Evolutionary conservation across 441 rosid genomes (phyloP).

Genomic region (Croton laevigatus): DNA sequence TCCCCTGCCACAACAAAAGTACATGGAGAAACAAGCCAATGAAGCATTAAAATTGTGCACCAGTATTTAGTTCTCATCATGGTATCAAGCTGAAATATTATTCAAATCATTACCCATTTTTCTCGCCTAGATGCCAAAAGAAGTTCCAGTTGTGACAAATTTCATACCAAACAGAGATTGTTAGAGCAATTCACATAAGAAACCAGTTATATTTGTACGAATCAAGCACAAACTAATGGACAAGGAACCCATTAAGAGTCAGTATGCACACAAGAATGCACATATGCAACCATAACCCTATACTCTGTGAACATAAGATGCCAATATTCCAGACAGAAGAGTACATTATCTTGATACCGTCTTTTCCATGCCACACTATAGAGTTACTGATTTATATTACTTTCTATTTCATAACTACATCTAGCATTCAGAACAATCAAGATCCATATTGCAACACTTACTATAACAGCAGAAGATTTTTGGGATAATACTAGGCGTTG

Average conservation of each 20-base stretch:
- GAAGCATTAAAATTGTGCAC: neutral
- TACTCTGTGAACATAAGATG: neutral
- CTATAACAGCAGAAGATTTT: slow-evolving; percentile 44
- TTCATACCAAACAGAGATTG: neutral
- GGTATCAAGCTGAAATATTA: neutral
- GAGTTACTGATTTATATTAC: neutral
- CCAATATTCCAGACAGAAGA: neutral
- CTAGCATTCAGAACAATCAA: neutral
- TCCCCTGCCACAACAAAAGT: neutral
- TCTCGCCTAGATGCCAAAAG: neutral
- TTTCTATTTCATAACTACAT: neutral
- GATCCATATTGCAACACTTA: slow-evolving; percentile 31
- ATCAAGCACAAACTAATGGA: neutral
- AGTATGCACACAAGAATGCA: neutral
- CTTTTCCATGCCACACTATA: slow-evolving; percentile 1
- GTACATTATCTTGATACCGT: neutral
- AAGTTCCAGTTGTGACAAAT: neutral
- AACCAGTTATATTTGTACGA: neutral
- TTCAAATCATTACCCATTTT: neutral
- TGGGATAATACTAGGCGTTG: slow-evolving; percentile 42
- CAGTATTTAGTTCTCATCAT: neutral
- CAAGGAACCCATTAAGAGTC: neutral
- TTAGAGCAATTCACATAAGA: neutral
- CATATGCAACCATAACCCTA: neutral
- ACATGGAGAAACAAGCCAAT: neutral